Conservation (phyloP, 495 filamentous ascomycete species). For the Neurospora sp. region DNA sequence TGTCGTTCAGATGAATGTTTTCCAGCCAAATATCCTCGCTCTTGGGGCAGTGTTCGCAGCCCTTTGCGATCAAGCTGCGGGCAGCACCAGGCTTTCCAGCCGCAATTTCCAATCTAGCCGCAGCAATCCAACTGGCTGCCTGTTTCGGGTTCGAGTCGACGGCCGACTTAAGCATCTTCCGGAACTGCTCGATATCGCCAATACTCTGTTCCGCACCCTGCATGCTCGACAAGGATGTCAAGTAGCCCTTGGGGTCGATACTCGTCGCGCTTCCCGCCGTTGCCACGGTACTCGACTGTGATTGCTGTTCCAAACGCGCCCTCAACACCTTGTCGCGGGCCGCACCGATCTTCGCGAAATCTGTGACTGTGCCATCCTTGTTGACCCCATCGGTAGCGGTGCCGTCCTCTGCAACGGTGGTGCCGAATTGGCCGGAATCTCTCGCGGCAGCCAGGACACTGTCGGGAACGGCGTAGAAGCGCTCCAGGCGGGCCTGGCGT, state of each 20-base stretch:
- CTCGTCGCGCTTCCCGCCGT: conserved; percentile 75
- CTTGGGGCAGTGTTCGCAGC: conserved; percentile 83
- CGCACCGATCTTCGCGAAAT: conserved; percentile 95
- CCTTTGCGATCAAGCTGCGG: conserved; percentile 71
- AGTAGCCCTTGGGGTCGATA: conserved; percentile 91
- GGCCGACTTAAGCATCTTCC: conserved; percentile 85
- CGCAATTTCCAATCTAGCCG: conserved; percentile 82
- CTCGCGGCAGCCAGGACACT: conserved; percentile 85
- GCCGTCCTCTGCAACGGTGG: conserved; percentile 73
- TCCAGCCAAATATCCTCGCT: conserved; percentile 95
- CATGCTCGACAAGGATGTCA: conserved; percentile 76
- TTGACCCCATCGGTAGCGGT: conserved; percentile 38
- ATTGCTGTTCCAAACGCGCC: conserved; percentile 83
- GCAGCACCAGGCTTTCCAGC: conserved; percentile 86
- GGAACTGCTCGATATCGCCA: conserved; percentile 91
- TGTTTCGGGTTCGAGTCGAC: conserved; percentile 93
- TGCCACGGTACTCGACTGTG: conserved; percentile 57
- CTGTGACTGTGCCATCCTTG: conserved; percentile 80
- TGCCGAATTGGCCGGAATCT: conserved; percentile 70
- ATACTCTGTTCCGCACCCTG: conserved; percentile 76
- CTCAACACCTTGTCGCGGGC: conserved; percentile 89
- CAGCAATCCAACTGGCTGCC: conserved; percentile 92
- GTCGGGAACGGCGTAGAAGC: conserved; percentile 95
- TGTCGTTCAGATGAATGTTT: conserved; percentile 83
- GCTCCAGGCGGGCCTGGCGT: conserved; percentile 69